These are phyloP conservation scores for Casuarina equisetifolia DNA, from an alignment of 306 rosid genomes.

Conservation along the genomic window DNA sequence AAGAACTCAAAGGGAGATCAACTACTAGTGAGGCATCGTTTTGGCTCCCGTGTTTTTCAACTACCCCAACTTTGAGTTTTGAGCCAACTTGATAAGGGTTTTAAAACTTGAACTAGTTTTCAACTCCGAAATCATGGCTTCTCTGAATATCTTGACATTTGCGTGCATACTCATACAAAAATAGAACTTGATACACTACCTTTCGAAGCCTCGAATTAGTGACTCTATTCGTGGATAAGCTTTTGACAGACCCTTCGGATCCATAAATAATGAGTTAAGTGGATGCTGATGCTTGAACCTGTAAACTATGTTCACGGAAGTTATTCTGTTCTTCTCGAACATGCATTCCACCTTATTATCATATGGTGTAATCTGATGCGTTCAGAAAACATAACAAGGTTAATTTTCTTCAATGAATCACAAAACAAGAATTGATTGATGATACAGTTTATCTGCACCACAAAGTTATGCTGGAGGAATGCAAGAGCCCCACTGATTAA, in stretches of 20 bases:
- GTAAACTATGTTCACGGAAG: not conserved
- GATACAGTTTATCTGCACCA: conserved; percentile 4
- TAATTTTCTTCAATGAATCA: not conserved
- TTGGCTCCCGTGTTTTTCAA: not conserved
- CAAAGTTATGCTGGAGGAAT: conserved; percentile 19
- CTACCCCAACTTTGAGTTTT: not conserved
- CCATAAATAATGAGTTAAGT: not conserved
- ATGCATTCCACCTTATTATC: not conserved
- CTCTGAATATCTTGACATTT: not conserved
- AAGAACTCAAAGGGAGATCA: too few relatives aligned
- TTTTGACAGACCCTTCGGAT: not conserved
- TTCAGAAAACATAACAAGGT: not conserved
- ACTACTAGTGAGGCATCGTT: too few relatives aligned
- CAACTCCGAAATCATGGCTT: not conserved
- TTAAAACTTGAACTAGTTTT: too few relatives aligned
- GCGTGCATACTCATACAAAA: not conserved
- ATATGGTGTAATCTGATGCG: not conserved
- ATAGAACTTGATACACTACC: too few relatives aligned
- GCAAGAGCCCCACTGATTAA: conserved; percentile 23
- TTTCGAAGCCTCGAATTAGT: too few relatives aligned
- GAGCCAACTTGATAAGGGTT: too few relatives aligned
- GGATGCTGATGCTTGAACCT: not conserved
- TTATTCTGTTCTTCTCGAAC: not conserved
- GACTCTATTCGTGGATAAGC: too few relatives aligned
- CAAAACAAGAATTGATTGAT: not conserved